These are phyloP conservation scores for Talaromyces borbonicus DNA, from an alignment of 495 filamentous ascomycete genomes.

Conservation along the genomic window DNA sequence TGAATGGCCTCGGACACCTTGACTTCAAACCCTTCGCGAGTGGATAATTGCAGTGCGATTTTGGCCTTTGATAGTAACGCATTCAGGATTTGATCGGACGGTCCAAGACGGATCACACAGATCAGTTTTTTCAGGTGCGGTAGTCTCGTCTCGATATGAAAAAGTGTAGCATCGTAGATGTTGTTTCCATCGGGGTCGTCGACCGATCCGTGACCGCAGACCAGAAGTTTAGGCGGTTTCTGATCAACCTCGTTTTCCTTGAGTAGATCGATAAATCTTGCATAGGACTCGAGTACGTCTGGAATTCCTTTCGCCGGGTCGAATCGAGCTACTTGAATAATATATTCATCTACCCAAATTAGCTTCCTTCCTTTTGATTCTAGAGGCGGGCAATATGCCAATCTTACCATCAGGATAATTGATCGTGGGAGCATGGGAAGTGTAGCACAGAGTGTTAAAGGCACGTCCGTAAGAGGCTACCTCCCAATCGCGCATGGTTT, in stretches of 20 bases:
- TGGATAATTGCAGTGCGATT: constrained; percentile 71
- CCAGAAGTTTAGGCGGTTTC: constrained; percentile 61
- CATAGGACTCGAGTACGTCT: constrained; percentile 69
- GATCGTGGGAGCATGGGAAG: constrained; percentile 47
- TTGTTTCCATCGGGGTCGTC: constrained; percentile 74
- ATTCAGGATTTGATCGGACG: constrained; percentile 75
- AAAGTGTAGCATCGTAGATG: constrained; percentile 63
- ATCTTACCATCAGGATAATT: constrained; percentile 52
- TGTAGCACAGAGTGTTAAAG: constrained; percentile 57
- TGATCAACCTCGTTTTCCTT: constrained; percentile 28
- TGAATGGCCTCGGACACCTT: constrained; percentile 85
- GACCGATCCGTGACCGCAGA: constrained; percentile 72
- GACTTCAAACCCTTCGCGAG: constrained; percentile 79
- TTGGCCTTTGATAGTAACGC: constrained; percentile 65
- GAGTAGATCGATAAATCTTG: constrained; percentile 57
- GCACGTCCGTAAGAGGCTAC: constrained; percentile 63
- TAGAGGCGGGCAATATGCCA: background rate
- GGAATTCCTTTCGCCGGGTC: constrained; percentile 82
- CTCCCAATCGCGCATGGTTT: constrained; percentile 65
- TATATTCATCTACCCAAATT: constrained; percentile 48
- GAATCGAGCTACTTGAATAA: constrained; percentile 77
- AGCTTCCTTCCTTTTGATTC: background rate
- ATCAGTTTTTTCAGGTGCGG: constrained; percentile 46
- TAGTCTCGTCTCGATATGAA: constrained; percentile 50
- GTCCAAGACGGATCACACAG: constrained; percentile 66